phyloP scores from a whole-genome alignment of 2,329 filamentous ascomycete species.

The Phyllosticta citriasiana region DNA sequence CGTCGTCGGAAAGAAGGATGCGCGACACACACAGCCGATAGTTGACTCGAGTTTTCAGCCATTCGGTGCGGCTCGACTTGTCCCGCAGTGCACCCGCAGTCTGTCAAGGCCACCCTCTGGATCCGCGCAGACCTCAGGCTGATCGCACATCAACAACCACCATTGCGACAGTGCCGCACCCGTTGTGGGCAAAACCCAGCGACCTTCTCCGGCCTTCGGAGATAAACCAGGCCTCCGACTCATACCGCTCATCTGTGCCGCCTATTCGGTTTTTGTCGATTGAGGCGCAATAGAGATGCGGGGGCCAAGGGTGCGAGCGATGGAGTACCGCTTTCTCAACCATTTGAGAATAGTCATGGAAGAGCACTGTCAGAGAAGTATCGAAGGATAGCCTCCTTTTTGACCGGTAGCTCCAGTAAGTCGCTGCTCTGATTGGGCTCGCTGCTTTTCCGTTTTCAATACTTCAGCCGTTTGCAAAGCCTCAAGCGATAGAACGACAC shows the following conservation, averaged over 20 bases:
- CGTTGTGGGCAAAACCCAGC: neutral
- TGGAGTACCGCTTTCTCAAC: neutral
- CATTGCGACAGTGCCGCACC: neutral
- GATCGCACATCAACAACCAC: neutral
- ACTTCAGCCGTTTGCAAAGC: no score
- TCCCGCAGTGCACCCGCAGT: neutral
- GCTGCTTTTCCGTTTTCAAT: no score
- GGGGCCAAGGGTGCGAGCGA: neutral
- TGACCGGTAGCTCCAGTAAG: no score
- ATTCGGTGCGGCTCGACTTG: neutral
- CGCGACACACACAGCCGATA: neutral
- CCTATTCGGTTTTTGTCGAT: neutral
- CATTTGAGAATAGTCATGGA: neutral
- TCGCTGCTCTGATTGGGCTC: no score
- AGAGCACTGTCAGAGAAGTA: neutral
- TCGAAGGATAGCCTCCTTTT: no score
- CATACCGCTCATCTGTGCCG: neutral
- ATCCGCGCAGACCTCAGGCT: neutral
- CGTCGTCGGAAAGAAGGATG: neutral
- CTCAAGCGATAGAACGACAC: no score
- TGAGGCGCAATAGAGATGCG: neutral
- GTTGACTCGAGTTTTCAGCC: neutral
- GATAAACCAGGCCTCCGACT: neutral
- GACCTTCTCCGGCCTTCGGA: neutral
- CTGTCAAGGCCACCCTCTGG: neutral